Evolutionary conservation across 768 basidiomycete species (phyloP), one percentile per base, ranked within the genome.

Genomic region (Porphyrellus cyaneotinctus): DNA sequence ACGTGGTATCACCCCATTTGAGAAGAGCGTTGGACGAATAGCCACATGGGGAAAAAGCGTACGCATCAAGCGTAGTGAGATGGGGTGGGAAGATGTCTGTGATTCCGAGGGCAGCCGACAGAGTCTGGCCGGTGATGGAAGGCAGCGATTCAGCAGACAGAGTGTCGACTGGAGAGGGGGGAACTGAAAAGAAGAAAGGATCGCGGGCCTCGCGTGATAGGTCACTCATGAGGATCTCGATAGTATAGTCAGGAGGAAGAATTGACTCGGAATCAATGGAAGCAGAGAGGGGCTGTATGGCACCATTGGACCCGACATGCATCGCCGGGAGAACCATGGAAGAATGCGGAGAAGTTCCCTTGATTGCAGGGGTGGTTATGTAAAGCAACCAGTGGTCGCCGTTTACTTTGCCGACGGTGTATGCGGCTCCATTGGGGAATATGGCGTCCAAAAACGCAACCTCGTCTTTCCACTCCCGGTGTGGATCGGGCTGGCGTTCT

Each of bases 311-410:
- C 32, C 53, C 50, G 53, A 54, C 51, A 54, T 58, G 58, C 17
- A 52, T 45, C 44, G 48, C 39, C 39, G 53, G 52, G 45, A 54
- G 51, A 56, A 47, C 57, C 52, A 56, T 46, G 52, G 58, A 36
- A 46, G 62, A 38, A 57, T 49, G 18, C 45, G 59, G 58, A 59
- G 63, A 9, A 50, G 67, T 59, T 45, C 66, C 62, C 31, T 58
- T 56, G 38, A 49, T 18, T 28, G 69, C 65, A 14, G 90, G 87
- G 2, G 74, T 78, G 18, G 92, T 93, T 60, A 98, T 78, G 74
- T 98, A 99, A 36, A 98, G 83, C 43, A 98, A 73, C 97, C 97
- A 99, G 73, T 99, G 97, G 70, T 97, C 94, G 43, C 95, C 91
- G 70, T 99, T 99, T 70, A 95, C 89, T 64, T 94, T 95, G 53